Evolutionary conservation across 345 rosid species (phyloP).

Genomic region (Heritiera fomes): DNA sequence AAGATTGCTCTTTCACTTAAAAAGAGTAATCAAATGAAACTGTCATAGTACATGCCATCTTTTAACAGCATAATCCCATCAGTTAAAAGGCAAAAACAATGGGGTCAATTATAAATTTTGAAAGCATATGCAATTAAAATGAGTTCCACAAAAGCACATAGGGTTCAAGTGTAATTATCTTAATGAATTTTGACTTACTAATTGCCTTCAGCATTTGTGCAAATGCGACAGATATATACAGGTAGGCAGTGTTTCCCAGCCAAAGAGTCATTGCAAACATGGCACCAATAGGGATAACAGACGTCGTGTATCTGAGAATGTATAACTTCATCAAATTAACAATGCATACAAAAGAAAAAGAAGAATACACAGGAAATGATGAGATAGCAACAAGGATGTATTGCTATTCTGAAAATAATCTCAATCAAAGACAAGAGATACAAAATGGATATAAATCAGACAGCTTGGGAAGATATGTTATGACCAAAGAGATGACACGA

Average conservation of each 20-base stretch:
- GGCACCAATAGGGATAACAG: constrained; percentile 94
- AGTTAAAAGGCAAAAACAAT: neutral
- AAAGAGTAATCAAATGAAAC: neutral
- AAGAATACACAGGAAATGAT: neutral
- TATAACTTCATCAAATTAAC: constrained; percentile 27
- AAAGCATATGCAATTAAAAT: neutral
- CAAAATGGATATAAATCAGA: neutral
- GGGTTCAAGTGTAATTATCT: neutral
- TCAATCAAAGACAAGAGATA: neutral
- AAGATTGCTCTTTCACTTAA: neutral
- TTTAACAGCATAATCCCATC: neutral
- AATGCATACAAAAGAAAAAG: neutral
- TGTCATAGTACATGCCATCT: neutral
- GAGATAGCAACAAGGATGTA: neutral
- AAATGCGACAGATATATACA: constrained; percentile 91
- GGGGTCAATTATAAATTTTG: neutral
- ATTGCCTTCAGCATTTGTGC: constrained; percentile 98
- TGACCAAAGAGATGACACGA: constrained; percentile 1
- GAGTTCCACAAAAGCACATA: neutral
- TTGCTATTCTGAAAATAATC: neutral
- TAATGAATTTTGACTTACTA: constrained; percentile 48
- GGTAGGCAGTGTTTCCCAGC: constrained; percentile 98
- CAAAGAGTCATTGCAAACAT: constrained; percentile 98
- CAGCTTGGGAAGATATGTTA: neutral
- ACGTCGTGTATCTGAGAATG: constrained; percentile 63